Base-by-base conservation (phyloP, 768 basidiomycete genomes). In the Phlebiopsis gigantea region DNA sequence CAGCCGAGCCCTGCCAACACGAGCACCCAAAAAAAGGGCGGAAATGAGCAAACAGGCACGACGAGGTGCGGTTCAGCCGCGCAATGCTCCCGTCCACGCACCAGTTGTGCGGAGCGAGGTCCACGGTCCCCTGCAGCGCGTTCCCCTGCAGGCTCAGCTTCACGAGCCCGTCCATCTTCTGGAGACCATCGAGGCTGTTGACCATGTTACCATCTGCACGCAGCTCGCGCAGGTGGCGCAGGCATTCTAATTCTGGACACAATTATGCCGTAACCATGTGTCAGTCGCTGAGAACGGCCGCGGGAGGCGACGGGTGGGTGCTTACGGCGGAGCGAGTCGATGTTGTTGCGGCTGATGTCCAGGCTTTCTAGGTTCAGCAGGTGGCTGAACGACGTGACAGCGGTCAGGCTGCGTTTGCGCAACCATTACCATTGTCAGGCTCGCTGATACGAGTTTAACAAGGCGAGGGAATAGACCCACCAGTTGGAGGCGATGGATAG, bases 131-230 rank as follows among this genome's bases (percentile, higher is more conserved):
- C 60, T 73, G 68, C 55, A 98, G 79, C 53, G 72, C 66, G 72
- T 98, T 98, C 29, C 82, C 82, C 68, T 86, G 82, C 58, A 93
- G 71, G 64, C 89, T 92, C 56, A 98, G 76, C 72, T 92, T 91
- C 65, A 87, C 80, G 25, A 99, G 83, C 19, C 84, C 81, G 62
- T 90, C 88, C 76, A 98, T 80, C 57, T 76, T 77, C 66, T 88
- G 80, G 45, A 99, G 73, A 1, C 94, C 93, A 42, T 87, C 84
- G 15, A 92, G 63, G 66, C 78, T 83, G 17, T 69, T 72, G 61
- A 99, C 87, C 67, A 76, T 78, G 73, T 98, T 98, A 51, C 83
- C 81, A 67, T 98, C 93, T n/a, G 90, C 89, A 55, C 83, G 87
- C 53, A 99, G 81, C 68, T 98, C 93, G 31, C 92, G 82, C 55